phyloP scores from a whole-genome alignment of 371 early-diverging fungal genomes.

The Batrachochytrium dendrobatidis region DNA sequence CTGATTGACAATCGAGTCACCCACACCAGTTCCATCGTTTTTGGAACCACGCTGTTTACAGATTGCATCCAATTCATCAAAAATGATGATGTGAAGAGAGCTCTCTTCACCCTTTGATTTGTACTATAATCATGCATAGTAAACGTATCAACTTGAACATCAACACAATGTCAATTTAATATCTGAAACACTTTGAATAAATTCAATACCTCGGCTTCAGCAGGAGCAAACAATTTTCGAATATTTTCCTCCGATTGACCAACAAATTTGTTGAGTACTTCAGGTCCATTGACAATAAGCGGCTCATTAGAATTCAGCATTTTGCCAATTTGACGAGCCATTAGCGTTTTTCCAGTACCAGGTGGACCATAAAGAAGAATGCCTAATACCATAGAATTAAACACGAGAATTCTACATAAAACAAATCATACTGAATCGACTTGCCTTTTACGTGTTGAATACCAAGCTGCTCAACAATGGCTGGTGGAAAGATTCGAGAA shows the following conservation, averaged over 20 bases:
- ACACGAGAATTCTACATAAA: background rate
- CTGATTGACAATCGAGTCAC: slow-evolving; percentile 99
- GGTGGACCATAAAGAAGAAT: slow-evolving; percentile 90
- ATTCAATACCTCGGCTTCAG: slow-evolving; percentile 84
- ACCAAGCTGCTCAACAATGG: slow-evolving; percentile 91
- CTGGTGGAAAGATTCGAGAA: slow-evolving; percentile 96
- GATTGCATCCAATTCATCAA: slow-evolving; percentile 99
- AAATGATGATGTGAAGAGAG: slow-evolving; percentile 96
- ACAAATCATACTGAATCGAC: slow-evolving; percentile 44
- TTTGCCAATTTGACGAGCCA: slow-evolving; percentile 98
- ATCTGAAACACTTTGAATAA: too few species aligned
- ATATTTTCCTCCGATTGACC: slow-evolving; percentile 99
- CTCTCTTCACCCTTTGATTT: slow-evolving; percentile 91
- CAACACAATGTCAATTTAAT: too few species aligned
- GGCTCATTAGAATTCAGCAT: slow-evolving; percentile 97
- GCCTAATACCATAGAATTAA: slow-evolving; percentile 35
- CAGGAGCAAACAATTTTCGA: slow-evolving; percentile 95
- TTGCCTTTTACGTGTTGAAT: slow-evolving; percentile 97
- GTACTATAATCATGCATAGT: slow-evolving; percentile 56
- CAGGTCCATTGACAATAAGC: slow-evolving; percentile 98
- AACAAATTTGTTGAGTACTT: slow-evolving; percentile 98
- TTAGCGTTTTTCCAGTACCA: slow-evolving; percentile 97
- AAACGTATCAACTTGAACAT: background rate
- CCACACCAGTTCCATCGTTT: slow-evolving; percentile 92
- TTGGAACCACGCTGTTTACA: slow-evolving; percentile 97